Evolutionary conservation across 2,329 filamentous ascomycete species (phyloP).

Genomic region (Colletotrichum simmondsii): DNA sequence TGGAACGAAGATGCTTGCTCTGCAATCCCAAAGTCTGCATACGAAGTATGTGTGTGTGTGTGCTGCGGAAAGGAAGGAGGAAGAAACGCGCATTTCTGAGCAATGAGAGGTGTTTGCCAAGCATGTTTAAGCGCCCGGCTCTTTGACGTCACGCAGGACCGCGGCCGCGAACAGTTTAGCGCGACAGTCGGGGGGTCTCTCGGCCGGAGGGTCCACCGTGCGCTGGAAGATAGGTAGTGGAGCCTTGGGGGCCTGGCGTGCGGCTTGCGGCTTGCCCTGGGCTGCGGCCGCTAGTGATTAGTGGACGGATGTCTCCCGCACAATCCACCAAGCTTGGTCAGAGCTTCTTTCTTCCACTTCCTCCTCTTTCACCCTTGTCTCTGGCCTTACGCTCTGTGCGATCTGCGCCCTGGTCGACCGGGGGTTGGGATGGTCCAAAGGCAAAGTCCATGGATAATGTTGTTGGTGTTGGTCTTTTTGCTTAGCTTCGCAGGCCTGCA

Average conservation of each 20-base stretch:
- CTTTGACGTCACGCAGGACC: constrained; percentile 31
- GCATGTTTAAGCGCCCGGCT: constrained; percentile 32
- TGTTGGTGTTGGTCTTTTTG: neutral
- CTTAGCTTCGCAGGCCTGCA: neutral
- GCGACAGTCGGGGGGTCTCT: constrained; percentile 10
- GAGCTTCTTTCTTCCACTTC: constrained; percentile 7
- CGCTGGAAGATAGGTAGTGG: neutral
- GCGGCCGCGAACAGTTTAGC: constrained; percentile 19
- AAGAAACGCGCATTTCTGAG: constrained; percentile 21
- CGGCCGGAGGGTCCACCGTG: constrained; percentile 16
- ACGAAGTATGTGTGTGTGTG: neutral
- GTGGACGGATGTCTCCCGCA: constrained; percentile 26
- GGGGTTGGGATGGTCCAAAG: neutral
- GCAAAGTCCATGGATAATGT: neutral
- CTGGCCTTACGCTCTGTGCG: neutral
- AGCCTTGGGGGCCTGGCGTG: no score
- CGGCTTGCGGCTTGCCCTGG: no score
- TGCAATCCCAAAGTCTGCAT: no score
- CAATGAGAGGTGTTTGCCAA: constrained; percentile 18
- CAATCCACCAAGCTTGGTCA: constrained; percentile 15
- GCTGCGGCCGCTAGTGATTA: constrained; percentile 26
- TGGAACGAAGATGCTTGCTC: neutral
- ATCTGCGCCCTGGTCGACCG: neutral
- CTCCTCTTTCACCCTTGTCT: no score
- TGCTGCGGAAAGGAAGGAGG: constrained; percentile 15